These are phyloP conservation scores for Lepidopterella palustris DNA, from an alignment of 495 filamentous ascomycete species.

Conservation along the genomic window DNA sequence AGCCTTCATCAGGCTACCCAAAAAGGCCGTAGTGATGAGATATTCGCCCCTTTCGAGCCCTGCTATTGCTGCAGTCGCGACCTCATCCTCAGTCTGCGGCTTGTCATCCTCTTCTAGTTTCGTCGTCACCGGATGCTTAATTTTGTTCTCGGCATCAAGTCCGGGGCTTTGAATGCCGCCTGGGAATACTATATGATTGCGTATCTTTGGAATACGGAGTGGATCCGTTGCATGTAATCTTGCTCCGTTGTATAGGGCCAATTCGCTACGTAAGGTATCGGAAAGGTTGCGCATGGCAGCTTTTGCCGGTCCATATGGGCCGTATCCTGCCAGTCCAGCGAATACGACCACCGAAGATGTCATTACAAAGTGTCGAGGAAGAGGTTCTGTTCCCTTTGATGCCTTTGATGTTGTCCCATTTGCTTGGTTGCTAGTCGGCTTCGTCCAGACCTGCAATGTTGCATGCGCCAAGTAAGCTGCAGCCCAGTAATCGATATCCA, in stretches of 20 bases:
- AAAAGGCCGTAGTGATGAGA: constrained; percentile 4
- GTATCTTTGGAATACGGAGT: constrained; percentile 6
- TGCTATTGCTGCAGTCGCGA: constrained; percentile 1
- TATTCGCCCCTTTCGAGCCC: constrained; percentile 7
- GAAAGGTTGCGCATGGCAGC: constrained; percentile 6
- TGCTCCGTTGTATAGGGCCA: constrained; percentile 9
- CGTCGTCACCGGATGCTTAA: constrained; percentile 11
- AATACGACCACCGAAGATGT: constrained; percentile 6
- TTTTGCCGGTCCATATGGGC: constrained; percentile 8
- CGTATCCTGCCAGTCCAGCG: constrained; percentile 5
- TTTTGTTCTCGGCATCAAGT: constrained; percentile 8
- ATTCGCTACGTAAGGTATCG: constrained; percentile 2
- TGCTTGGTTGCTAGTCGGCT: constrained; percentile 18
- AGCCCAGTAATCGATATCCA: constrained; percentile 25
- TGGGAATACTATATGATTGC: constrained; percentile 11
- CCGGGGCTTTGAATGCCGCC: constrained; percentile 2
- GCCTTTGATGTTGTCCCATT: background rate
- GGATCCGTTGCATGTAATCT: too few relatives aligned
- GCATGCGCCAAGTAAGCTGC: constrained; percentile 8
- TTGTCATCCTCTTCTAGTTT: constrained; percentile 13
- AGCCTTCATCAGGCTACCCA: background rate
- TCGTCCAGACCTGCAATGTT: constrained; percentile 45
- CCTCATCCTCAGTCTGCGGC: background rate
- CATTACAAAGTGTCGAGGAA: constrained; percentile 9
- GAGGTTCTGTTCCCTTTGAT: background rate